Evolutionary conservation across 1,139 yeast species (phyloP).

Genomic region (Tardiomyces digboiensis): DNA sequence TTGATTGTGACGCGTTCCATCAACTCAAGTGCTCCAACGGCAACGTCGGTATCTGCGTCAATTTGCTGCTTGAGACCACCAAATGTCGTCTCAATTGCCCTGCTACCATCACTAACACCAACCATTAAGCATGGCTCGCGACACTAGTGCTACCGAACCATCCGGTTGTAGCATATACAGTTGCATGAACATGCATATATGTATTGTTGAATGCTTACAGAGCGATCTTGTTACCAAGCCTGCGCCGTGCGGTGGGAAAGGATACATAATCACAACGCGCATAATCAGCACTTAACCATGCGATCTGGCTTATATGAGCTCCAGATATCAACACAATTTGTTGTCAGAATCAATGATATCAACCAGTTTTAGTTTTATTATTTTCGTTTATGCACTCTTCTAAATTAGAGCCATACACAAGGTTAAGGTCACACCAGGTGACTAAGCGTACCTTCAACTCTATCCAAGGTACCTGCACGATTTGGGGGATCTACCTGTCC

Average conservation of each 20-base stretch:
- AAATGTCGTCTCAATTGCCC: slow-evolving; percentile 6
- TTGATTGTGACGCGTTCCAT: slow-evolving; percentile 25
- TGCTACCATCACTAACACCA: background rate
- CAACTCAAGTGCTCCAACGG: slow-evolving; percentile 22
- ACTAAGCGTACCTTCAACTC: too few relatives aligned
- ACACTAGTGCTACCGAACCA: background rate
- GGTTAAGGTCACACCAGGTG: too few relatives aligned
- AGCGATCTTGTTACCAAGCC: background rate
- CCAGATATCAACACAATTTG: too few relatives aligned
- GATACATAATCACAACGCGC: background rate
- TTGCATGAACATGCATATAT: background rate
- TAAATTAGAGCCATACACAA: too few relatives aligned
- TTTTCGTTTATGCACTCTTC: too few relatives aligned
- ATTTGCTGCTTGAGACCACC: slow-evolving; percentile 14
- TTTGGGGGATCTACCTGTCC: too few relatives aligned
- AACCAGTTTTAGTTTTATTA: too few relatives aligned
- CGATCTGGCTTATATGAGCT: background rate
- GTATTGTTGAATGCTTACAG: background rate
- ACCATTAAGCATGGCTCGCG: background rate
- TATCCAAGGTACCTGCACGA: too few relatives aligned
- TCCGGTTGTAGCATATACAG: background rate
- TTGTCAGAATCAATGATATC: too few relatives aligned
- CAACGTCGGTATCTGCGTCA: slow-evolving; percentile 26
- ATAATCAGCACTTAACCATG: background rate
- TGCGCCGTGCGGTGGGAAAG: background rate